Conservation (phyloP, 768 basidiomycete genomes). For the Tubosaeta sp. region DNA sequence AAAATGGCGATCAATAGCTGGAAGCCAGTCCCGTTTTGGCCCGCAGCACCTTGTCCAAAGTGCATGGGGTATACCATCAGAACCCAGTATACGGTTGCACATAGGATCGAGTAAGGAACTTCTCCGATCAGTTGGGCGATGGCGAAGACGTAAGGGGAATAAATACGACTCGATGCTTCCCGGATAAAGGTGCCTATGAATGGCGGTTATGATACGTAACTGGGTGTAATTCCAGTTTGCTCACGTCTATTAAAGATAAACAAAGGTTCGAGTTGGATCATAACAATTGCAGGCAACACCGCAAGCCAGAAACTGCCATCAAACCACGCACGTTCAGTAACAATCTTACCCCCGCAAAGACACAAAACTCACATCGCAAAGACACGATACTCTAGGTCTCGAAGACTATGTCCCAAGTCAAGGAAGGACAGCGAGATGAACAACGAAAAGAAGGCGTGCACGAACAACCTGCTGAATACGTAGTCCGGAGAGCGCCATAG, state of each 20-base stretch:
- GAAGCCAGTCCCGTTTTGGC: conserved; percentile 64
- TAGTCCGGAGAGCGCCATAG: conserved; percentile 86
- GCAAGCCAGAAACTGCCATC: conserved; percentile 58
- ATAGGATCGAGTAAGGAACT: conserved; percentile 70
- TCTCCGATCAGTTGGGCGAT: conserved; percentile 79
- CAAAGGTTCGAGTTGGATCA: conserved; percentile 67
- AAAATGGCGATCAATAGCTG: conserved; percentile 66
- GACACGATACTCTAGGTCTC: conserved; percentile 74
- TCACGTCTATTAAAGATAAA: conserved; percentile 68
- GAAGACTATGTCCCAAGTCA: conserved; percentile 56
- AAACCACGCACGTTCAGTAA: background rate
- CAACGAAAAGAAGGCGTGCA: conserved; percentile 65
- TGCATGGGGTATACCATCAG: conserved; percentile 70
- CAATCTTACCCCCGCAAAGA: background rate
- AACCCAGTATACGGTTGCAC: conserved; percentile 71
- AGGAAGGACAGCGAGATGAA: conserved; percentile 79
- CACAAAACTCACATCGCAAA: conserved; percentile 61
- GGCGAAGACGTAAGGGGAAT: conserved; percentile 82
- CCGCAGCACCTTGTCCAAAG: conserved; percentile 59
- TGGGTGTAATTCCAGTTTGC: conserved; percentile 20
- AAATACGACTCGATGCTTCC: conserved; percentile 81
- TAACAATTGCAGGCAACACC: conserved; percentile 69
- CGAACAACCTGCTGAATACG: conserved; percentile 77
- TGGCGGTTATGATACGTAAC: background rate
- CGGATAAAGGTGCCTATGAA: conserved; percentile 36